Evolutionary conservation across 2,329 filamentous ascomycete species (phyloP), one percentile per base, ranked within the genome.

Genomic region (Diaporthe ilicicola): DNA sequence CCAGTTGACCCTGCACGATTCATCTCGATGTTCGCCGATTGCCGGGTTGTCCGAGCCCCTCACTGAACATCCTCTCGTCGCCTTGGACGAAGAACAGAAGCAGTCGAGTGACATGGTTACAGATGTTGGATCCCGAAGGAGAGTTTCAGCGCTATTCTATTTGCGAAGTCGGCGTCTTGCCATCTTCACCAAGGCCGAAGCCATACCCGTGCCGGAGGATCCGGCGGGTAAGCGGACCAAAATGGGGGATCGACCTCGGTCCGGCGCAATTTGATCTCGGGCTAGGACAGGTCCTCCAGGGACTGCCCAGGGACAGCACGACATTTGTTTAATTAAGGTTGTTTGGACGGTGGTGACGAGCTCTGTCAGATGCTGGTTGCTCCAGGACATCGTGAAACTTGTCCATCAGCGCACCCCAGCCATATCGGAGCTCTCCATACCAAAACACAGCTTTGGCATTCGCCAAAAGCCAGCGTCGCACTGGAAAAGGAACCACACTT

Each of bases 241-340:
- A 55, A 44, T 27, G 44, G 17, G 22, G 46, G 67, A 72, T 72
- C 67, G 67, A 64, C 51, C 59, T 61, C 61, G 59, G 67, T 62
- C 61, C 48, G 61, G 61, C 53, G 42, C 53, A 68, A 42, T 19
- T 19, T 62, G 42, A 29, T 68, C 53, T 59, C 53, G 50, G 44
- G 39, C 39, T 24, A 37, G 17, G 42, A 29, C 65, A 55, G 22
- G 27, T 24, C 5, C 27, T 48, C 51, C 51, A 67, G 65, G 65
- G 27, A 50, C 39, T 29, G 22, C 65, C 65, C 54, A 48, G 59
- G 29, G 29, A 68, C 42, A 29, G 1, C 34, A 12, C 32, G 12
- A 44, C 42, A 19, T 37, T 27, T 62, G 59, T 62, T 48, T 37
- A 24, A 62, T 68, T 42, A 59, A 59, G 65, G 65, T 68, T 68